These are phyloP conservation scores for Paralagenidium karlingii DNA, from an alignment of 352 stramenopile species.

Conservation along the genomic window DNA sequence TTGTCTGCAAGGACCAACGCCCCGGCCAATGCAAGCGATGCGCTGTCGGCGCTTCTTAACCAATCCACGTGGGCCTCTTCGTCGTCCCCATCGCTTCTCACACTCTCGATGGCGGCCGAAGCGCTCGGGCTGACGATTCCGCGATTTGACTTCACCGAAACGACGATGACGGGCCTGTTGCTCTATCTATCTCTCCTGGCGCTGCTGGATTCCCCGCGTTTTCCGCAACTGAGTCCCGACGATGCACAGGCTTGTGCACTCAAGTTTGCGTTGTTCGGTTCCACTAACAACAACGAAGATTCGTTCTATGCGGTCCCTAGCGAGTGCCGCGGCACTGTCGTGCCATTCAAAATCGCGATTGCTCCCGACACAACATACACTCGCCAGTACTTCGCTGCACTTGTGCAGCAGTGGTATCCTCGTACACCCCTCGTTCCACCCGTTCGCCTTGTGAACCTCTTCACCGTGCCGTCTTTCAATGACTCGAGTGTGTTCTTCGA, in stretches of 20 bases:
- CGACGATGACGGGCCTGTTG: constrained; percentile 44
- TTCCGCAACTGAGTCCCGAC: constrained; percentile 22
- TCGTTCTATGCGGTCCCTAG: constrained; percentile 31
- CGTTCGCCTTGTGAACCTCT: constrained; percentile 20
- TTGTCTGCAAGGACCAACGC: constrained; percentile 14
- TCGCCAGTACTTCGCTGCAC: constrained; percentile 34
- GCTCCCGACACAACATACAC: constrained; percentile 53
- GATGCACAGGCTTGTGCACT: constrained; percentile 26
- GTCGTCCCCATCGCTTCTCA: constrained; percentile 7
- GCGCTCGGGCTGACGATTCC: constrained; percentile 24
- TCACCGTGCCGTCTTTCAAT: constrained; percentile 33
- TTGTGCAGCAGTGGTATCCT: constrained; percentile 43
- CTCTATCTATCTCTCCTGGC: constrained; percentile 34
- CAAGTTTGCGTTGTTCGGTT: constrained; percentile 35
- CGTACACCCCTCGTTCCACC: constrained; percentile 26
- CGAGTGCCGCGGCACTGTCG: constrained; percentile 31
- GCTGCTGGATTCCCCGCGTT: constrained; percentile 22
- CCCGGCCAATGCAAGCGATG: constrained; percentile 2
- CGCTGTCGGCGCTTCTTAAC: background rate
- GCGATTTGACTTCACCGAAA: constrained; percentile 53
- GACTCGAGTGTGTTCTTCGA: constrained; percentile 50
- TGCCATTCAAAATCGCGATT: constrained; percentile 66
- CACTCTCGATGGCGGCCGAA: too few species aligned
- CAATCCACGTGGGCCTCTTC: background rate
- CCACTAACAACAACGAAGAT: too few species aligned